Conservation (phyloP, 768 basidiomycete species). For the Podaxis rugospora region DNA sequence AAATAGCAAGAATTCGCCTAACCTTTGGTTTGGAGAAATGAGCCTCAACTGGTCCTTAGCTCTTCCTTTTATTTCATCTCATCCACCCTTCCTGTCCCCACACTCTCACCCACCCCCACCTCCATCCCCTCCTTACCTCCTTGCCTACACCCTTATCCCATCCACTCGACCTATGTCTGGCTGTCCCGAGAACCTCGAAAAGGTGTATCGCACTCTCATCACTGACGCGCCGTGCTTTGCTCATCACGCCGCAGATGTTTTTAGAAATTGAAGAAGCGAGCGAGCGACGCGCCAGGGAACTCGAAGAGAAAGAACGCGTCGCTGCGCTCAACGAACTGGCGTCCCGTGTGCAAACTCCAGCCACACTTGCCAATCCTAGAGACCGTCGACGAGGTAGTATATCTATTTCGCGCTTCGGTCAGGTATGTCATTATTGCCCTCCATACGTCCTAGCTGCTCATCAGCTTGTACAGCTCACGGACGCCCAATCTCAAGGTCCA, state of each 20-base stretch:
- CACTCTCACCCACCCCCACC: not conserved
- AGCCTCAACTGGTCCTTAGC: not conserved
- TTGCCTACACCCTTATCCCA: not conserved
- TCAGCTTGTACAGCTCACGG: not conserved
- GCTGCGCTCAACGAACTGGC: not conserved
- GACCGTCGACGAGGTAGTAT: slow-evolving; percentile 6
- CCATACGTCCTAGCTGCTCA: not conserved
- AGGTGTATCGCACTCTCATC: not conserved
- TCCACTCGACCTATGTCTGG: not conserved
- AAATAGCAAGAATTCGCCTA: not conserved
- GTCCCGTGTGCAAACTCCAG: not conserved
- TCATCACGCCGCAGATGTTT: not conserved
- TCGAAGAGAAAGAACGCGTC: slow-evolving; percentile 3
- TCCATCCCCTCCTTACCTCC: not conserved
- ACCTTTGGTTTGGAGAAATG: slow-evolving; percentile 3
- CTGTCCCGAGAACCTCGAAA: slow-evolving; percentile 2
- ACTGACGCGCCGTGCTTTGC: not conserved
- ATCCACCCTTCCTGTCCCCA: not conserved
- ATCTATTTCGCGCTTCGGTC: slow-evolving; percentile 9
- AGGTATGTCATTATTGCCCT: not conserved
- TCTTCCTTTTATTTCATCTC: not conserved
- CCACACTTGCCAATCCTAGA: not conserved
- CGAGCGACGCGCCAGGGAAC: slow-evolving; percentile 1
- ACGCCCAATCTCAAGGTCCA: not conserved
- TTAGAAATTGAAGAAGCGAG: not conserved